A percentile compares a stretch with the other conserved stretches of the same genome.
Evolutionary conservation across 306 rosid species (phyloP).

Genomic region (Fagus crenata): DNA sequence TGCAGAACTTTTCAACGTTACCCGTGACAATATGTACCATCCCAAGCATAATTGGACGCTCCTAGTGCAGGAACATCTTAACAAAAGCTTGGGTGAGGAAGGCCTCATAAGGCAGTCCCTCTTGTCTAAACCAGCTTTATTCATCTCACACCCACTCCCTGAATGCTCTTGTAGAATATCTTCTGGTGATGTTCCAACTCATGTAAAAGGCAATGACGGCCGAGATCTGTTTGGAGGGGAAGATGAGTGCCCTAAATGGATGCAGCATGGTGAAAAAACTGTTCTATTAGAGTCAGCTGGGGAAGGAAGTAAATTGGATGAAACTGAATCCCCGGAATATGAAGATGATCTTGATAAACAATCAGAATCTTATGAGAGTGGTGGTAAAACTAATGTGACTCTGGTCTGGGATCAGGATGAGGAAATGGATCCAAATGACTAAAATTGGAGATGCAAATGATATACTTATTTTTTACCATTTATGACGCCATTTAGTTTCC

Average conservation of each 20-base stretch:
- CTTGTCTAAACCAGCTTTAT: slow-evolving; percentile 65
- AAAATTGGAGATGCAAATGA: slow-evolving; percentile 29
- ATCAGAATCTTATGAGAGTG: slow-evolving; percentile 54
- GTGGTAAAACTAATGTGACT: slow-evolving; percentile 43
- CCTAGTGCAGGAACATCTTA: slow-evolving; percentile 76
- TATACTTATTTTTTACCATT: slow-evolving; percentile 3
- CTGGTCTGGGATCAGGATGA: slow-evolving; percentile 60
- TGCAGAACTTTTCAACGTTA: slow-evolving; percentile 61
- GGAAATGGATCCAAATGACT: slow-evolving; percentile 91
- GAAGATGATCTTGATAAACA: slow-evolving; percentile 57
- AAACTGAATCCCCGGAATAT: slow-evolving; percentile 52
- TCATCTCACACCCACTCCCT: slow-evolving; percentile 94
- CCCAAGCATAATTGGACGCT: slow-evolving; percentile 79
- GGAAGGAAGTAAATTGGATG: slow-evolving; percentile 58
- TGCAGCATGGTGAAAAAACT: slow-evolving; percentile 56
- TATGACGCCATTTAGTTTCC: slow-evolving; percentile 36
- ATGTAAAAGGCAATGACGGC: slow-evolving; percentile 53
- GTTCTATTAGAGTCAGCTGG: slow-evolving; percentile 32
- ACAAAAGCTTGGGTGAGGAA: slow-evolving; percentile 80
- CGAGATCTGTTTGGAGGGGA: slow-evolving; percentile 70
- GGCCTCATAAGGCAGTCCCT: slow-evolving; percentile 80
- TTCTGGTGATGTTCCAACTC: slow-evolving; percentile 47
- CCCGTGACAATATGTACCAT: slow-evolving; percentile 78
- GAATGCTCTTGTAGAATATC: slow-evolving; percentile 90
- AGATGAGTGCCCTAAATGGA: slow-evolving; percentile 94